Base-by-base conservation (phyloP, 2,329 filamentous ascomycete species). In the Ceratocystis cacaofunesta region DNA sequence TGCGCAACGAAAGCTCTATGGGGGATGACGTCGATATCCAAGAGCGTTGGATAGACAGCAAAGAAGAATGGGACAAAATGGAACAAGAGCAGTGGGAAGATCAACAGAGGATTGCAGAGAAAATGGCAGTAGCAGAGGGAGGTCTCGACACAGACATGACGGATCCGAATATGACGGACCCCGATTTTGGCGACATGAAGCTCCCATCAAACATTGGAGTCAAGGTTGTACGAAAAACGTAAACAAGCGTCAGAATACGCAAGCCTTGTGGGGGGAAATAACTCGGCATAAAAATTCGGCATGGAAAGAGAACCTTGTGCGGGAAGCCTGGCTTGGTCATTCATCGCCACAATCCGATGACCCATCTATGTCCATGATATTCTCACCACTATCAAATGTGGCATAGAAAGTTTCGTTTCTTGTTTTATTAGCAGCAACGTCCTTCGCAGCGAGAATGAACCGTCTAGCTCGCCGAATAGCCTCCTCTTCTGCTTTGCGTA, bases 31-130 rank as follows among this genome's bases (percentile, higher is more conserved):
- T 87, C 67, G 92, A 99, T 75, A 86, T 97, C 69, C 94, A 99
- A 76, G 94, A 99, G 77, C 82, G 94, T 68, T 99, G 94, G 94
- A 78, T 99, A 41, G 92, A 97, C 75, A 81, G 86, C 50, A 94
- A 92, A 73, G 92, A 92, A 17, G 90, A 88, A 69, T 90, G 90
- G 72, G 94, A 99, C 74, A 86, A 87, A 70, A 77, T 85, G 68
- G 94, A 97, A 78, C 79, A 81, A 67, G 83, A 84, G 71, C 83
- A 87, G 65, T 85, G 86, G 78, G 89, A 92, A 71, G 86, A 88
- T 70, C 88, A 95, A 75, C 84, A 83, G 43, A 85, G 82, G 46
- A 69, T 74, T 12, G 72, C 73, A 50, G 70, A 74, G 65, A 72
- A 63, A 52, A 67, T 32, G 68, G 68, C 10, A 12, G 75, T 61